Base-by-base conservation (phyloP, 2,329 filamentous ascomycete species). In the Fusarium tupiense region DNA sequence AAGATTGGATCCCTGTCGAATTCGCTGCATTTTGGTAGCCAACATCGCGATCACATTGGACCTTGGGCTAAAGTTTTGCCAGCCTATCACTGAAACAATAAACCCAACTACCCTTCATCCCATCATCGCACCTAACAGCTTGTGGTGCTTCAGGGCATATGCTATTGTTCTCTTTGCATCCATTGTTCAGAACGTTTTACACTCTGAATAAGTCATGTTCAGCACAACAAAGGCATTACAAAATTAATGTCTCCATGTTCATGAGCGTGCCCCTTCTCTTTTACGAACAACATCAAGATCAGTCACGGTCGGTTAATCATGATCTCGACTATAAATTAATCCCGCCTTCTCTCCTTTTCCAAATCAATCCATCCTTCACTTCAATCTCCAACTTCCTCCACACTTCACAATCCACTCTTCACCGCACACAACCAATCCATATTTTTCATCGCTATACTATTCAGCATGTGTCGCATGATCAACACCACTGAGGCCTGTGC, bases 231-330 rank as follows among this genome's bases (percentile, higher is more conserved):
- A 31, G 35, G 6, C 26, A 56, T 20, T 19, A 6, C 11, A 11
- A 2, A n/a, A 19, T n/a, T n/a, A 10, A 16, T 14, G 1, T 14
- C 35, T 17, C 11, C 6, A 13, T 31, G 8, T 41, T 29, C 26
- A 29, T 7, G 9, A 13, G 11, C 2, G 8, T 6, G 3, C 3
- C 4, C 6, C 14, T 14, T 22, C 0, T 2, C 3, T 8, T 29
- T 8, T 12, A 22, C 8, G 10, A 38, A n/a, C 9, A 14, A 19
- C 6, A 13, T 20, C 17, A 10, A 8, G 12, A 26, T 3, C n/a
- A 35, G 12, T n/a, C 14, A n/a, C 5, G 26, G 9, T 6, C 16
- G 8, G 0, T 20, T 22, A 10, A 11, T n/a, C 38, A 13, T 29
- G n/a, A n/a, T 14, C 19, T 29, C 11, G 10, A n/a, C 20, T 52